Evolutionary conservation across 176 grass and related monocot species (phyloP), one percentile per base, ranked within the genome.

Genomic region (Cymbopogon citratus): DNA sequence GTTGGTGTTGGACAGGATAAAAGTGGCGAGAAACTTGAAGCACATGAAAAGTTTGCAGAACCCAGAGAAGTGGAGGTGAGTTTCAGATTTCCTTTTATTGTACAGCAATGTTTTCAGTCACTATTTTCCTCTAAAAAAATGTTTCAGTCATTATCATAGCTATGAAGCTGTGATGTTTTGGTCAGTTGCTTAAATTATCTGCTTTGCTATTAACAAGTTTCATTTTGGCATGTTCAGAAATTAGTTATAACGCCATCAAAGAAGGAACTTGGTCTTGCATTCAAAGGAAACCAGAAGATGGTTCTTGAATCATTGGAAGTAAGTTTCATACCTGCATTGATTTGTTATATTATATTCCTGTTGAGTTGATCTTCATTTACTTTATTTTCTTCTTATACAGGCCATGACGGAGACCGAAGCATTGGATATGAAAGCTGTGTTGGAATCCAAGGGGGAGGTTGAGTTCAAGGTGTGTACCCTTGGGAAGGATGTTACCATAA

Each of bases 221-320:
- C 33, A 51, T 83, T 78, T 92, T 34, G 46, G 39, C 26, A 74
- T 72, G 46, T 89, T 75, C 83, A 95, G 96, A 98, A 98, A 38
- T 61, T 98, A 72, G 81, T 98, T 79, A 88, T 98, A 87, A 91
- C 89, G 15, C 96, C 96, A 72, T 98, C 96, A 78, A 98, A 98
- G 82, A 95, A 95, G 81, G 96, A 98, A 24, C 83, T 98, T 39
- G 96, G 92, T 57, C 92, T 95, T 88, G 92, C 90, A 3, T 98
- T 98, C 60, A 98, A 98, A 87, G 96, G 92, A 19, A 90, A 56
- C 72, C 96, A 98, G 63, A 95, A 84, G 80, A 88, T 88, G 92
- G 87, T 98, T 24, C 71, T 98, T 73, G 90, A 91, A 88, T 92
- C 96, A 90, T 78, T 98, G 73, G 92, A 98, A 75, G 96, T 95